Base-by-base conservation (phyloP, 306 rosid genomes). In the Prinsepia uniflora region DNA sequence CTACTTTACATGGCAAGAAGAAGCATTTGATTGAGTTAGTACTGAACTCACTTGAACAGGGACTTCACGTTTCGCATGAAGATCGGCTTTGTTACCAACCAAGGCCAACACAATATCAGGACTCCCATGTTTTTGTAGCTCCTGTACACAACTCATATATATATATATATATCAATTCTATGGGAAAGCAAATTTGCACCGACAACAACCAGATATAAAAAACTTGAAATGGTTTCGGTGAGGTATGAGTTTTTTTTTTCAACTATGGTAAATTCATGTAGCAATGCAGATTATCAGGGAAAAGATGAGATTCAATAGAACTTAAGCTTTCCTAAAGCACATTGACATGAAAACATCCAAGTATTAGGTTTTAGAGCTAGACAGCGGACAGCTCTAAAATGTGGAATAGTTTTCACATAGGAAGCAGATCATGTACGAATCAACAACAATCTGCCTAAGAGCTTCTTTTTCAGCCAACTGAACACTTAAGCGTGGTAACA, bases 21-120 rank as follows among this genome's bases (percentile, higher is more conserved):
- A 72, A 53, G 34, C 65, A 76, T 52, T 8, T 48, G 62, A 50
- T 40, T 18, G 40, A 67, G 78, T 70, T 3, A 63, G 49, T 55
- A 49, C 12, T 56, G 66, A 76, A 67, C 75, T 85, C 77, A 88
- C 98, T 84, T 93, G 84, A 79, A 80, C 81, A 19, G 94, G 71
- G 13, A 93, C 96, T 83, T 93, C 90, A 17, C 97, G 90, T 81
- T 87, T 88, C 80, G 90, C 98, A 12, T 75, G 86, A 79, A 90
- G 97, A 81, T 93, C 97, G 8, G 98, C 98, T 88, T 93, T 93
- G 75, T 90, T 90, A 63, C 98, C 97, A 0, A 93, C 98, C 82
- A 93, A 82, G 71, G 96, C 98, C 94, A 93, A 81, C 67, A 93
- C 90, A 72, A 93, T 88, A 74, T 93, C 96, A 64, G 97, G 96